Percentiles rank a stretch among this genome's conserved stretches.
These are phyloP conservation scores for Fraxinus greggii DNA, from an alignment of 305 asterid genomes.

Conservation along the genomic window DNA sequence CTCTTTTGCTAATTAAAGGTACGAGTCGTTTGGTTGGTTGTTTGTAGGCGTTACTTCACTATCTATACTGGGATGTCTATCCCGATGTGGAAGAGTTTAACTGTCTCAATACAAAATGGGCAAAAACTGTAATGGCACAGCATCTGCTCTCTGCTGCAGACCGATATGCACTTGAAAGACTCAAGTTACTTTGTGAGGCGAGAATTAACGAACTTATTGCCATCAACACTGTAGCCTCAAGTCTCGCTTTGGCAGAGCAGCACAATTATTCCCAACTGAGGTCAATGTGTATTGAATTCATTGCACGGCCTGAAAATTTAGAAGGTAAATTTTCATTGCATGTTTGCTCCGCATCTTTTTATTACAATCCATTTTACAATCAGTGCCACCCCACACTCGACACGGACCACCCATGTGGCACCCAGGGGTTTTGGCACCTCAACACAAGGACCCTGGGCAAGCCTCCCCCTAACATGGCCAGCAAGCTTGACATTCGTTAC, in stretches of 20 bases:
- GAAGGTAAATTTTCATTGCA: constrained; percentile 13
- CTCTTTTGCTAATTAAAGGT: background rate
- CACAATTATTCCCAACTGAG: constrained; percentile 30
- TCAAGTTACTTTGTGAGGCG: constrained; percentile 27
- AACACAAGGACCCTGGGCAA: no score
- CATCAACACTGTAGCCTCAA: constrained; percentile 1
- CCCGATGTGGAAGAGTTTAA: background rate
- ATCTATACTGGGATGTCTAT: constrained; percentile 18
- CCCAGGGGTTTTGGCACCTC: no score
- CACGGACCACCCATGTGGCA: no score
- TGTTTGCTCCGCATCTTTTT: background rate
- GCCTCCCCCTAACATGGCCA: no score
- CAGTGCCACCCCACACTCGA: no score
- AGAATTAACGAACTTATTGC: constrained; percentile 24
- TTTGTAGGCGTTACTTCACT: constrained; percentile 31
- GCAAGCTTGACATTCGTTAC: no score
- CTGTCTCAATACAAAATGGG: background rate
- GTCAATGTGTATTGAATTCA: constrained; percentile 29
- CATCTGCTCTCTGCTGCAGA: background rate
- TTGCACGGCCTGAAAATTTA: constrained; percentile 26
- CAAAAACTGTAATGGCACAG: constrained; percentile 10
- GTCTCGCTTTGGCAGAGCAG: constrained; percentile 32
- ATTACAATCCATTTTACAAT: no score
- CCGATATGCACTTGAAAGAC: constrained; percentile 28
- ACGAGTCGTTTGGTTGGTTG: background rate